Conservation (phyloP, 768 basidiomycete genomes). For the Cystobasidium onofrii region DNA sequence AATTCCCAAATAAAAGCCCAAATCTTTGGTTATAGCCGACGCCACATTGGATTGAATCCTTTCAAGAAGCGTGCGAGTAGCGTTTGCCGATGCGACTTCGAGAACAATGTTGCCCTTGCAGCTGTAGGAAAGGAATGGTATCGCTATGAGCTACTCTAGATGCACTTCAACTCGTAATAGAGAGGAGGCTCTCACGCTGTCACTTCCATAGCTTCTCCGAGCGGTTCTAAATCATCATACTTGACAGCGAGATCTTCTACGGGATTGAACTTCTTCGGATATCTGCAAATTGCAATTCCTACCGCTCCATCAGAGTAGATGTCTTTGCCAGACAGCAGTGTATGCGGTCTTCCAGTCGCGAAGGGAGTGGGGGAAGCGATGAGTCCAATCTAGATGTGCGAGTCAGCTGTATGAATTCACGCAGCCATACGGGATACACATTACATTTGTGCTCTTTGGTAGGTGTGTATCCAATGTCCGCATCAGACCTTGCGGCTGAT, state of each 20-base stretch:
- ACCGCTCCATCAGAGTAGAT: slow-evolving; percentile 62
- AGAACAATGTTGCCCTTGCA: slow-evolving; percentile 67
- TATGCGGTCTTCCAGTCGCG: slow-evolving; percentile 64
- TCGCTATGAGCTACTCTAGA: background rate
- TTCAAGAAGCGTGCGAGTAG: slow-evolving; percentile 56
- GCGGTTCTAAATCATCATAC: slow-evolving; percentile 49
- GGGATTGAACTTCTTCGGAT: slow-evolving; percentile 34
- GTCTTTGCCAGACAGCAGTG: slow-evolving; percentile 56
- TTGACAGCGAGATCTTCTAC: slow-evolving; percentile 33
- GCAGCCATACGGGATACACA: background rate
- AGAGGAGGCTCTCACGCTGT: no score
- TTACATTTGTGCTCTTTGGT: slow-evolving; percentile 14
- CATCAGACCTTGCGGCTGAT: slow-evolving; percentile 32
- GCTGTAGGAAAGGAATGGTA: slow-evolving; percentile 49
- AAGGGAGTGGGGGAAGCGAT: slow-evolving; percentile 69
- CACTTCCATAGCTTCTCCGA: slow-evolving; percentile 53
- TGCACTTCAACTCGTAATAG: no score
- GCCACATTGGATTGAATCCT: slow-evolving; percentile 48
- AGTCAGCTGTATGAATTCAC: background rate
- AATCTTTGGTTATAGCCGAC: slow-evolving; percentile 7
- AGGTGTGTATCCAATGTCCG: slow-evolving; percentile 2
- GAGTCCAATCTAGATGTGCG: slow-evolving; percentile 54
- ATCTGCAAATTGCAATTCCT: slow-evolving; percentile 53
- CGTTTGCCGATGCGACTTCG: slow-evolving; percentile 54
- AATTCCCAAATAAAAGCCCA: slow-evolving; percentile 26